phyloP scores from a whole-genome alignment of 2,329 filamentous ascomycete genomes.

The Ceratocystis smalleyi region DNA sequence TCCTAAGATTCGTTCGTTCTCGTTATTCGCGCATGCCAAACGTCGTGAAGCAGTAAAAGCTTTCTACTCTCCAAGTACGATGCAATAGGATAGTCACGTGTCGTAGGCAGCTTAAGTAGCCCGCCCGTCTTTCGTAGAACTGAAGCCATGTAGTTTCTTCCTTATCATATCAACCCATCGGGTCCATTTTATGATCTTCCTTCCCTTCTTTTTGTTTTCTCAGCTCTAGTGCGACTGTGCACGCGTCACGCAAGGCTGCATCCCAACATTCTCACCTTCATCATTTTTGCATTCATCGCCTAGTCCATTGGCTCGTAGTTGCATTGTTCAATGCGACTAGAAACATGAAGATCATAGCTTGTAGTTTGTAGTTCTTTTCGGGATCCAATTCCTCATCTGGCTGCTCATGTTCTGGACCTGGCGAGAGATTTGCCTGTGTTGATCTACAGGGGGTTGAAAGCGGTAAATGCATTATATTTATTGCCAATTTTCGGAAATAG shows the following conservation, averaged over 20 bases:
- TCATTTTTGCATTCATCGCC: neutral
- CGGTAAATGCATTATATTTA: neutral
- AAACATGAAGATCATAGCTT: constrained; percentile 1
- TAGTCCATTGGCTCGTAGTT: neutral
- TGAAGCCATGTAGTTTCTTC: neutral
- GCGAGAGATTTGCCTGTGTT: neutral
- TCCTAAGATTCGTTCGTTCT: neutral
- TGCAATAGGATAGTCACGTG: neutral
- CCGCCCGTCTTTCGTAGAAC: neutral
- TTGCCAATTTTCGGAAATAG: neutral
- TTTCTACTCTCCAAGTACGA: neutral
- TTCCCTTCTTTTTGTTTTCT: neutral
- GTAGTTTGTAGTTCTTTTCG: neutral
- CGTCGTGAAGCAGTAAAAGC: neutral
- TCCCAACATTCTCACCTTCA: neutral
- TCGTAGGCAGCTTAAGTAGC: neutral
- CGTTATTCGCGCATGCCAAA: neutral
- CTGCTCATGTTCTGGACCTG: neutral
- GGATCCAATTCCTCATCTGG: neutral
- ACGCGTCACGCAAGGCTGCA: neutral
- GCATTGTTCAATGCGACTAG: constrained; percentile 1
- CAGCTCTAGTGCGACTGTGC: neutral
- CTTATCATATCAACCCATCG: neutral
- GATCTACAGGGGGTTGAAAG: neutral
- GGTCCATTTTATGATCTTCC: neutral